Evolutionary conservation across 2,329 filamentous ascomycete genomes (phyloP), one percentile per base, ranked within the genome.

Genomic region (Pezizomycotina sp.): DNA sequence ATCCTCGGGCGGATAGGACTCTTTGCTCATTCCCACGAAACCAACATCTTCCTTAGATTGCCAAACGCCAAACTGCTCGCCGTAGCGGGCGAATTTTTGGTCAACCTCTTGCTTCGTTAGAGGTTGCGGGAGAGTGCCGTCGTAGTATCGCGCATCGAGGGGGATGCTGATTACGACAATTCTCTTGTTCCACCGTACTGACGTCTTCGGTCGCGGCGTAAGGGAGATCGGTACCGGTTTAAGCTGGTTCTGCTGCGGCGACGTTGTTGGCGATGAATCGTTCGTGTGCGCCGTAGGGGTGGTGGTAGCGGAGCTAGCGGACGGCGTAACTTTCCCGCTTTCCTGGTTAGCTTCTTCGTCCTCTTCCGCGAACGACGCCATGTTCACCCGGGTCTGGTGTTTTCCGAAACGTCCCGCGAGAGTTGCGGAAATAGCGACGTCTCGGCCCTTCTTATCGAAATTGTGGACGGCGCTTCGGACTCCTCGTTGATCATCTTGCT

Each of bases 1-100:
- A 36, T 81, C 71, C 6, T 64, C 61, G 27, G 66, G 61, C 1
- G 80, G 80, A 70, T 74, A 86, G 20, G 72, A 63, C 27, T 64
- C 63, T 45, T 74, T 66, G 50, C 76, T 83, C 55, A 80, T 77
- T 3, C 52, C 52, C 18, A 55, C 57, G 12, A 64, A 60, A n/a
- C 59, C 60, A 38, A 69, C 62, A 31, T 79, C 56, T 47, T 78
- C 78, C 19, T 63, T 59, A 9, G 68, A 68, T 48, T 71, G 65
- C 52, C 81, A 83, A 6, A 79, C 79, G 22, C 74, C 60, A 48
- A 76, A 63, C 52, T 77, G 64, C 66, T 78, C 81, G 3, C 66
- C 66, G 31, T 62, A 62, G 46, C 80, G 60, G 6, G 41, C 41
- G 18, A 40, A 29, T 61, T 78, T 79, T 6, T 64, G 60, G 20